Percentiles rank a stretch among this genome's conserved stretches.
These are phyloP conservation scores for Penicillium psychrofluorescens DNA, from an alignment of 495 filamentous ascomycete genomes.

Conservation along the genomic window DNA sequence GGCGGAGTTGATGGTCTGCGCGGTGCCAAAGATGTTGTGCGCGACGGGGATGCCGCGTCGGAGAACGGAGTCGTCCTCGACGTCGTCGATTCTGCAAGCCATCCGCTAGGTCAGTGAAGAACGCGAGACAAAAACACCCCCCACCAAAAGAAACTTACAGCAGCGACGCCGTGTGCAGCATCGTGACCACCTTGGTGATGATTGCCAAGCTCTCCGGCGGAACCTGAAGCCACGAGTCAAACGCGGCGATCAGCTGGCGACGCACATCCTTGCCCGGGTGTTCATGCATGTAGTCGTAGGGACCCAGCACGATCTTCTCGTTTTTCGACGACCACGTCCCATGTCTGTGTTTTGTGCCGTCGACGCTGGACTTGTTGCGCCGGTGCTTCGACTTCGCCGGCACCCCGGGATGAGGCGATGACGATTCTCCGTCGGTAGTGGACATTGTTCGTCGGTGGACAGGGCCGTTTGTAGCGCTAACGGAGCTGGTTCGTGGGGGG, in stretches of 20 bases:
- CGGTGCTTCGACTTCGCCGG: conserved; percentile 25
- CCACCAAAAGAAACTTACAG: conserved; percentile 45
- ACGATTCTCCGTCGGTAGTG: conserved; percentile 37
- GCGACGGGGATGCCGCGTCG: conserved; percentile 87
- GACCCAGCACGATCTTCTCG: conserved; percentile 72
- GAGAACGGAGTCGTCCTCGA: conserved; percentile 76
- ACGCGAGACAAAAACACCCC: not conserved
- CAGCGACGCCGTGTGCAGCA: conserved; percentile 90
- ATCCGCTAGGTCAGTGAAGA: not conserved
- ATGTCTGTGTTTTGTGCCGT: conserved; percentile 44
- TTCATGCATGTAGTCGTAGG: conserved; percentile 78
- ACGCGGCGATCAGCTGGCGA: conserved; percentile 75
- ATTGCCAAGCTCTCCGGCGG: conserved; percentile 68
- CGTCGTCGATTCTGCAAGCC: conserved; percentile 67
- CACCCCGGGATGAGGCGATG: not conserved
- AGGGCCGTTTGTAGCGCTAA: conserved; percentile 31
- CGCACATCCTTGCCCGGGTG: conserved; percentile 93
- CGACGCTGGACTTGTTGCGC: conserved; percentile 38
- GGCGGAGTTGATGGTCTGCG: conserved; percentile 94
- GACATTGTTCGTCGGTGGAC: conserved; percentile 36
- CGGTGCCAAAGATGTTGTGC: conserved; percentile 88
- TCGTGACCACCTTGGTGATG: conserved; percentile 81
- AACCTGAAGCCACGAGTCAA: conserved; percentile 85
- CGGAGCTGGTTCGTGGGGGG: conserved; percentile 67
- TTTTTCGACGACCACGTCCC: conserved; percentile 62